Evolutionary conservation across 495 filamentous ascomycete species (phyloP), one percentile per base, ranked within the genome.

Genomic region (Penicillium waksmanii): DNA sequence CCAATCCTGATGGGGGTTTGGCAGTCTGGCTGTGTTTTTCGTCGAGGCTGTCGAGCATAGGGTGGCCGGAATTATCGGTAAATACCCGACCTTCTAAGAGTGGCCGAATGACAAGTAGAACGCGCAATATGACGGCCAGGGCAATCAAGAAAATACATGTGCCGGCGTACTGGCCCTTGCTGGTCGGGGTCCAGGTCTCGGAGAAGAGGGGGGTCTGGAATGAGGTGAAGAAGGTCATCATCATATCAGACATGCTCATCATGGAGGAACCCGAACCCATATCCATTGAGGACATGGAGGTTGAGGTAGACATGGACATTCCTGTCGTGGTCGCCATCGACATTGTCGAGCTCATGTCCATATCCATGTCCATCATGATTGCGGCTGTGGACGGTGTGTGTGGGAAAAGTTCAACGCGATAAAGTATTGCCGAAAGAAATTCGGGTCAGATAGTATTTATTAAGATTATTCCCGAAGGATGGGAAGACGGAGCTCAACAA

Each of bases 181-280:
- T 60, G 6, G 61, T 53, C 1, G 70, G 68, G 3, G 60, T 66
- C 68, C 67, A 73, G 38, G 51, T 31, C 1, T 44, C 51, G 1
- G 70, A 59, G 52, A 57, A 73, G 23, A 71, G 67, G n/a, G 68
- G 59, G 9, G 70, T 71, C 47, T 55, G 52, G 43, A 56, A 54
- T 0, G 67, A 70, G 51, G 61, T 65, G 57, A 73, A 73, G 60
- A 73, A 73, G 10, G 63, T 66, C 70, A 73, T 73, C 18, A 59
- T 42, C 69, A 72, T 70, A 17, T 60, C 57, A n/a, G 69, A 60
- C 67, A 68, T 70, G 49, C 54, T 55, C 65, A 68, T 55, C 49
- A 59, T 59, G 15, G 57, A 59, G 3, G 61, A 64, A 5, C 10
- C 21, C 21, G 25, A 34, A 48, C 42, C 57, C 63, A 66, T 68